Percentiles rank a stretch among this genome's conserved stretches.
Conservation (phyloP, 2,329 filamentous ascomycete genomes). For the Sarocladium oryzae region DNA sequence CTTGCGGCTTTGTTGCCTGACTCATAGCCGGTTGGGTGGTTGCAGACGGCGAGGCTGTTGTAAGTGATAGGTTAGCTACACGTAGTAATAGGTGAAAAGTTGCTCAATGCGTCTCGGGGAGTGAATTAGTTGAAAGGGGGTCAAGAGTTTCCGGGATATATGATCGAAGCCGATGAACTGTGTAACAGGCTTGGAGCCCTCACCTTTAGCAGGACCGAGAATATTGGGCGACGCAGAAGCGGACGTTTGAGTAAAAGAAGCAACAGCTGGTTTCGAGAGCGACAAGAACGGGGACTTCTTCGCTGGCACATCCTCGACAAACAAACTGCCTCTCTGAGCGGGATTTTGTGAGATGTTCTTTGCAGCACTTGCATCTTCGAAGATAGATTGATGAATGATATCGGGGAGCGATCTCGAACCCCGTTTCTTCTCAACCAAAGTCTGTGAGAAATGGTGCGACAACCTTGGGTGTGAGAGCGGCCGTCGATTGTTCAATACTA, state of each 20-base stretch:
- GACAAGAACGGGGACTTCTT: neutral
- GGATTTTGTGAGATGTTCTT: neutral
- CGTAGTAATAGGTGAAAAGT: neutral
- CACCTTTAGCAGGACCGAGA: neutral
- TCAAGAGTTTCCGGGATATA: too few species aligned
- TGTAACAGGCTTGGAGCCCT: neutral
- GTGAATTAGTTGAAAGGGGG: too few species aligned
- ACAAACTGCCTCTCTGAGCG: neutral
- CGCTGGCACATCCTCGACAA: neutral
- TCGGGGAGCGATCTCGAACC: constrained; percentile 43
- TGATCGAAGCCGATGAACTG: neutral
- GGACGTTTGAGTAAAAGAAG: neutral
- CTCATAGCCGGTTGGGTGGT: neutral
- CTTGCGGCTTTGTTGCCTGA: neutral
- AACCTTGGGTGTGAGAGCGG: constrained; percentile 42
- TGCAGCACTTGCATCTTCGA: constrained; percentile 26
- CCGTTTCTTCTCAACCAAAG: constrained; percentile 55
- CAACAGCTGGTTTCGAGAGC: neutral
- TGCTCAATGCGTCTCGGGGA: too few species aligned
- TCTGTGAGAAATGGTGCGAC: constrained; percentile 48
- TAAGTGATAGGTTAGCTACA: neutral
- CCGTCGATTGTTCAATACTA: constrained; percentile 38
- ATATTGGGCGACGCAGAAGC: neutral
- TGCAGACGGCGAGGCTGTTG: neutral
- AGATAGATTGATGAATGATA: constrained; percentile 50